Conservation (phyloP, 2,329 filamentous ascomycete genomes). For the Clarireedia hainanense region DNA sequence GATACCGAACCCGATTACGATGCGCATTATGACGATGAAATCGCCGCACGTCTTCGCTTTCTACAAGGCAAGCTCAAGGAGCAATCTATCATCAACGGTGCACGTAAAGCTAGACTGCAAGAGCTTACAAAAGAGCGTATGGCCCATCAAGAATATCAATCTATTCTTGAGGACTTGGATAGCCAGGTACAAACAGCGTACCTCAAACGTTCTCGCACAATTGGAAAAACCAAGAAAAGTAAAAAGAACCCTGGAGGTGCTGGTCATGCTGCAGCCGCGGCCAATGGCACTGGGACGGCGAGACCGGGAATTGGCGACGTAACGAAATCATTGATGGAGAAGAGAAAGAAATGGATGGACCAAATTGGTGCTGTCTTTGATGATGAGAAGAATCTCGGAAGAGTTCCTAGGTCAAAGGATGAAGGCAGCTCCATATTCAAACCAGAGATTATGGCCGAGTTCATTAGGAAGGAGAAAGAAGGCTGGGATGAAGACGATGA, state of each 20-base stretch:
- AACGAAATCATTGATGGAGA: constrained; percentile 87
- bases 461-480: constrained; percentile 77
- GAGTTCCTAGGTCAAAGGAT: constrained; percentile 60
- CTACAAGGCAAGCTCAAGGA: constrained; percentile 77
- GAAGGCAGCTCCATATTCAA: constrained; percentile 66
- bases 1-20: constrained; percentile 72
- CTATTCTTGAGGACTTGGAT: constrained; percentile 94
- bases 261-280: constrained; percentile 48
- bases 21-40: constrained; percentile 86
- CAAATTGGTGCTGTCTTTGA: constrained; percentile 88
- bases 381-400: constrained; percentile 45
- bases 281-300: constrained; percentile 50
- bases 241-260: constrained; percentile 71
- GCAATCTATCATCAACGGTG: constrained; percentile 80
- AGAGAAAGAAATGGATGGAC: constrained; percentile 80
- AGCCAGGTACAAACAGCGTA: constrained; percentile 92
- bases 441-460: constrained; percentile 60
- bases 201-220: constrained; percentile 86
- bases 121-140: constrained; percentile 88
- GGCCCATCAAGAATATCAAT: constrained; percentile 94
- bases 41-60: constrained; percentile 79
- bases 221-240: constrained; percentile 90
- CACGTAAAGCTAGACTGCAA: constrained; percentile 76
- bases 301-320: constrained; percentile 83
- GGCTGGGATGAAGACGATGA: constrained; percentile 58